phyloP scores from a whole-genome alignment of 2,329 filamentous ascomycete genomes.

The Pezicula carpinea region DNA sequence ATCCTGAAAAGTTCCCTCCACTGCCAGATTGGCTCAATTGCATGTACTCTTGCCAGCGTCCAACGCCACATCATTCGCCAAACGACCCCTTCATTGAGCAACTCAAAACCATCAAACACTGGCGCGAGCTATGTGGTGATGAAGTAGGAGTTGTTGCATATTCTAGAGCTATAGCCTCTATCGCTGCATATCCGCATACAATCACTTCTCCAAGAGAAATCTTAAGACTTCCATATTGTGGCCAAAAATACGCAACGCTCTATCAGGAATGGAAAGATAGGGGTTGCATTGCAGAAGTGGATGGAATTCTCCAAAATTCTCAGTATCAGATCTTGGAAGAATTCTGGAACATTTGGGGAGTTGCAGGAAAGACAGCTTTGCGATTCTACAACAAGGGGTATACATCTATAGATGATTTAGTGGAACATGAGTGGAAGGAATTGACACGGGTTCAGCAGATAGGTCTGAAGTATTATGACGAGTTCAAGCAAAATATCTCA shows the following conservation, averaged over 20 bases:
- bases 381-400: conserved; percentile 79
- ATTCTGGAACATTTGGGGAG: conserved; percentile 91
- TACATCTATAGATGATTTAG: conserved; percentile 79
- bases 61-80: conserved; percentile 63
- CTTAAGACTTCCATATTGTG: conserved; percentile 67
- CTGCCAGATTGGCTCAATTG: conserved; percentile 63
- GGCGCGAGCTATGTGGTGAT: conserved; percentile 68
- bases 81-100: conserved; percentile 73
- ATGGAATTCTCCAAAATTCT: conserved; percentile 58
- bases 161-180: conserved; percentile 75
- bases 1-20: conserved; percentile 49
- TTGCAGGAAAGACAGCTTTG: conserved; percentile 74
- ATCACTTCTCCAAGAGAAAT: conserved; percentile 34
- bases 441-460: conserved; percentile 85
- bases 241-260: conserved; percentile 70
- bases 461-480: conserved; percentile 88
- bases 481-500: conserved; percentile 69
- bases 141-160: conserved; percentile 81
- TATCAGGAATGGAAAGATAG: conserved; percentile 68
- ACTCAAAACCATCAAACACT: conserved; percentile 68
- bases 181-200: conserved; percentile 70
- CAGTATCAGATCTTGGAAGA: conserved; percentile 58
- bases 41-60: conserved; percentile 76
- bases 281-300: conserved; percentile 58
- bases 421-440: conserved; percentile 73